phyloP scores from a whole-genome alignment of 139 green algal genomes.

The Chlorella sp. region DNA sequence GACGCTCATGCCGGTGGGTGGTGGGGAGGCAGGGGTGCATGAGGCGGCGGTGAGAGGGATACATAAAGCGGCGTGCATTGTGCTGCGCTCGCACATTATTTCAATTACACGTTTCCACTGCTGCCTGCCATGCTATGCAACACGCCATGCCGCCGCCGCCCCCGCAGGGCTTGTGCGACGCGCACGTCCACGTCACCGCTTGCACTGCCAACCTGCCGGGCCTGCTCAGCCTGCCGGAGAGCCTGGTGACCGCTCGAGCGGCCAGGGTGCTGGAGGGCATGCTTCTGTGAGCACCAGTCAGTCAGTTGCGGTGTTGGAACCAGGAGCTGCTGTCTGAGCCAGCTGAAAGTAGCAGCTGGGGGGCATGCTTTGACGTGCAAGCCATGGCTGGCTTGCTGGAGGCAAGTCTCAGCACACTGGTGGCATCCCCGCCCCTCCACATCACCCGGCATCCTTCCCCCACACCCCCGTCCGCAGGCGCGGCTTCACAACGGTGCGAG shows the following conservation, averaged over 20 bases:
- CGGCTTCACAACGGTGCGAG: constrained; percentile 75
- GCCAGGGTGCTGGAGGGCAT: constrained; percentile 60
- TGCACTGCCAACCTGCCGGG: constrained; percentile 61
- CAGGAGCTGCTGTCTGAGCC: too few species aligned
- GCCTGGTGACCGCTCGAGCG: constrained; percentile 51
- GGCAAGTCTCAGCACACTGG: too few species aligned
- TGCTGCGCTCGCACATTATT: not conserved
- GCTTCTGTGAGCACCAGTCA: constrained; percentile 40
- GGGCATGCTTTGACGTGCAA: too few species aligned
- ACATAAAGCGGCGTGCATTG: not conserved
- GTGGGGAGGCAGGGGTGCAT: too few species aligned
- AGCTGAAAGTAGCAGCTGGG: too few species aligned
- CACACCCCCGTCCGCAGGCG: not conserved
- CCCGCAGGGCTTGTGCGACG: constrained; percentile 55
- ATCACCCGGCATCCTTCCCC: too few species aligned
- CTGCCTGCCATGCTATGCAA: not conserved
- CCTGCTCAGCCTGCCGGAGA: constrained; percentile 51
- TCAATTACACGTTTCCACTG: not conserved
- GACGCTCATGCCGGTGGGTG: not conserved
- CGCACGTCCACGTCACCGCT: constrained; percentile 73
- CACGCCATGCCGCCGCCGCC: not conserved
- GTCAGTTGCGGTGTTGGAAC: too few species aligned
- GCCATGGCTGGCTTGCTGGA: too few species aligned
- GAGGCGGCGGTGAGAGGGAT: too few species aligned
- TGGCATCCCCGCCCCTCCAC: too few species aligned